phyloP scores from a whole-genome alignment of 176 grass and related monocot species.

The Oryza longistaminata region DNA sequence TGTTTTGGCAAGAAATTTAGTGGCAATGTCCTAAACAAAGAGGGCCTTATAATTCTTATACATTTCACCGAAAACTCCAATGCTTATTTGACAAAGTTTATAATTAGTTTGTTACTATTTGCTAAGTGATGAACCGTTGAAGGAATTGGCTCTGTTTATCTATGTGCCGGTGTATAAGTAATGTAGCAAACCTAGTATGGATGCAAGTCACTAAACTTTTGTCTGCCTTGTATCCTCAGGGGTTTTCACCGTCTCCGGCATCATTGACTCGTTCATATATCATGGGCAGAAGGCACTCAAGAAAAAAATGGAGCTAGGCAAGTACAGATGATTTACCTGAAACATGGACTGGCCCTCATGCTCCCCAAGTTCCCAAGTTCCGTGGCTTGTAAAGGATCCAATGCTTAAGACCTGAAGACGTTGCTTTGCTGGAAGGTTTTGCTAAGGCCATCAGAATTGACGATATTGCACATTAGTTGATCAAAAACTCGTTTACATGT shows the following conservation, averaged over 20 bases:
- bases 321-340: slow-evolving; percentile 67
- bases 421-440: background rate
- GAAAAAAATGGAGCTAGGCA: slow-evolving; percentile 96
- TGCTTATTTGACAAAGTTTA: background rate
- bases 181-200: background rate
- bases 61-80: background rate
- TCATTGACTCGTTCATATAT: slow-evolving; percentile 94
- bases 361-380: slow-evolving; percentile 38
- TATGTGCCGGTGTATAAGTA: background rate
- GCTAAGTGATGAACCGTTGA: background rate
- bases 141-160: background rate
- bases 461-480: slow-evolving; percentile 17
- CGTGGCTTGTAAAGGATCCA: slow-evolving; percentile 28
- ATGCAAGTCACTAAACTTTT: background rate
- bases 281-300: slow-evolving; percentile 84
- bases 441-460: slow-evolving; percentile 19
- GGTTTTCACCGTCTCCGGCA: slow-evolving; percentile 92
- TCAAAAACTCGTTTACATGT: slow-evolving; percentile 33
- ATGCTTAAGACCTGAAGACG: slow-evolving; percentile 7
- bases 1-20: background rate
- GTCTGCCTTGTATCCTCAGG: slow-evolving; percentile 49
- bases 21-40: no score
- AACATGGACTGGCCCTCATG: background rate
- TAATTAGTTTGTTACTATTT: background rate
- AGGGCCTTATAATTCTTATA: background rate